Evolutionary conservation across 805 yeast species (phyloP).

Genomic region (Lipomyces yamanashiensis): DNA sequence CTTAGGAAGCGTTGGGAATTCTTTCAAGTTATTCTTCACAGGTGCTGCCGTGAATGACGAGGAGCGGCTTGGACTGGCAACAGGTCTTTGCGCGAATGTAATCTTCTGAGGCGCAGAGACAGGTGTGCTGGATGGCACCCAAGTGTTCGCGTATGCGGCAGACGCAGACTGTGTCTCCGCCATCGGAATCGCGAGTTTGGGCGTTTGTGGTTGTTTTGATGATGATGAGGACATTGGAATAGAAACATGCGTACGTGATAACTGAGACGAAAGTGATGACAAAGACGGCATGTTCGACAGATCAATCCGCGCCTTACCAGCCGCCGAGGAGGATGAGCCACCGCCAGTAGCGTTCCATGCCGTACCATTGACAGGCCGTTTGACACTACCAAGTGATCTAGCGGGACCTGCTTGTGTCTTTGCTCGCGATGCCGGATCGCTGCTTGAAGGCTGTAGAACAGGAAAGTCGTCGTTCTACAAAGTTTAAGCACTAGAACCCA

Average conservation of each 20-base stretch:
- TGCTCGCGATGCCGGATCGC: slow-evolving; percentile 3
- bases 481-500: background rate
- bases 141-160: slow-evolving; percentile 19
- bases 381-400: background rate
- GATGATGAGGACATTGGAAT: slow-evolving; percentile 21
- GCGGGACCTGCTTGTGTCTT: background rate
- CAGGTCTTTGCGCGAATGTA: slow-evolving; percentile 17
- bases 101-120: slow-evolving; percentile 24
- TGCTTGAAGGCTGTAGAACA: slow-evolving; percentile 9
- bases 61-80: background rate
- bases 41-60: slow-evolving; percentile 5
- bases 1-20: slow-evolving; percentile 34
- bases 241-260: slow-evolving; percentile 1
- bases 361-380: slow-evolving; percentile 10
- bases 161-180: slow-evolving; percentile 23
- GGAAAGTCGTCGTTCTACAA: slow-evolving; percentile 25
- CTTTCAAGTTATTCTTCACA: slow-evolving; percentile 21
- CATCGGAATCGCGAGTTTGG: slow-evolving; percentile 20
- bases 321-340: slow-evolving; percentile 7
- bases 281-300: slow-evolving; percentile 16
- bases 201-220: slow-evolving; percentile 8
- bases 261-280: slow-evolving; percentile 5
- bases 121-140: slow-evolving; percentile 26
- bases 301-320: slow-evolving; percentile 8
- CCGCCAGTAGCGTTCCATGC: slow-evolving; percentile 10